A percentile compares a stretch with the other conserved stretches of the same genome.
Evolutionary conservation across 768 basidiomycete species (phyloP).

Genomic region (Tylopilus sp.): DNA sequence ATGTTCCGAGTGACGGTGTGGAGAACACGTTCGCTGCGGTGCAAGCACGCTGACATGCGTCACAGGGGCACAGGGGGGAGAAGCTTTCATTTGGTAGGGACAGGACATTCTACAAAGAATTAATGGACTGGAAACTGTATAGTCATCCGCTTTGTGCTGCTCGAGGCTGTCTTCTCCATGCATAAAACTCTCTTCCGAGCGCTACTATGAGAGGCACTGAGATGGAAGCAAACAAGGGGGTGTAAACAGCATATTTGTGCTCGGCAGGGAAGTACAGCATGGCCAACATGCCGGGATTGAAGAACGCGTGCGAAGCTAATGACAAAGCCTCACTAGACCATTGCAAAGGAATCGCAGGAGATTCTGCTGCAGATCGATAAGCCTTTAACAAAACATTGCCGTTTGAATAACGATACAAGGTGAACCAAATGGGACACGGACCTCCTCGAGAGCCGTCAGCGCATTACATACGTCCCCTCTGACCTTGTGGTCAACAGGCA

Average conservation of each 20-base stretch:
- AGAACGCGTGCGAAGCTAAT: constrained; percentile 84
- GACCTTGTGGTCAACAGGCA: constrained; percentile 85
- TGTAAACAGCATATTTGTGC: constrained; percentile 96
- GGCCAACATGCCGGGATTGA: constrained; percentile 95
- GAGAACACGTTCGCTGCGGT: constrained; percentile 16
- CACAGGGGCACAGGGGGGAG: constrained; percentile 10
- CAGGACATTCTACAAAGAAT: constrained; percentile 8
- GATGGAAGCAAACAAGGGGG: constrained; percentile 90
- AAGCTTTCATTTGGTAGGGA: constrained; percentile 5
- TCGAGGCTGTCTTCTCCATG: constrained; percentile 45
- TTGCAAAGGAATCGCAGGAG: constrained; percentile 40
- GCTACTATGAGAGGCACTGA: constrained; percentile 79
- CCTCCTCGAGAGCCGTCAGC: constrained; percentile 70
- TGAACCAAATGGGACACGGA: constrained; percentile 32
- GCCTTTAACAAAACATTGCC: constrained; percentile 16
- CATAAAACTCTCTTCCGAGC: constrained; percentile 64
- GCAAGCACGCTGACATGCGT: constrained; percentile 5
- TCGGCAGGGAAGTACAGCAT: constrained; percentile 96
- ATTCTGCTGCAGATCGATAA: constrained; percentile 16
- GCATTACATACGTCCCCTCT: constrained; percentile 67
- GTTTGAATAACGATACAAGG: constrained; percentile 7
- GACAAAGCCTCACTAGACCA: constrained; percentile 62
- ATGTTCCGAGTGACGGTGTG: not conserved
- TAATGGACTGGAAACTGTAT: not conserved
- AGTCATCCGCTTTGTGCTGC: constrained; percentile 13